Conservation (phyloP, 352 stramenopile genomes). For the Thraustotheca clavata region DNA sequence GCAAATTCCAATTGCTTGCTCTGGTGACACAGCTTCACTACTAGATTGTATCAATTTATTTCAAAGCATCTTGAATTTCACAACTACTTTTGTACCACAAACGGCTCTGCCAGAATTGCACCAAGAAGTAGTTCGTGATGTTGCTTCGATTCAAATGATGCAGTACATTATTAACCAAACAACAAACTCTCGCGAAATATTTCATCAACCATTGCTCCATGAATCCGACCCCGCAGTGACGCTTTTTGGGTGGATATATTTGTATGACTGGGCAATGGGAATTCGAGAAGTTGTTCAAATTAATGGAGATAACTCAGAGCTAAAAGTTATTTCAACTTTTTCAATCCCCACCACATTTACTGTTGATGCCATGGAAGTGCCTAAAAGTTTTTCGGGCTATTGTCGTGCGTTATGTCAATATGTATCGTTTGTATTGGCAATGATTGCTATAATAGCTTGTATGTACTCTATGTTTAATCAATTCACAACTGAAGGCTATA, state of each 20-base stretch:
- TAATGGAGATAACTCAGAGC: background rate
- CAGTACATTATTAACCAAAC: background rate
- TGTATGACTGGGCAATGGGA: constrained; percentile 8
- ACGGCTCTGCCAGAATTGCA: too few relatives aligned
- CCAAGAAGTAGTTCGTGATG: too few relatives aligned
- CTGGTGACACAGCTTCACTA: too few relatives aligned
- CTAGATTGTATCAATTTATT: too few relatives aligned
- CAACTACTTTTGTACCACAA: too few relatives aligned
- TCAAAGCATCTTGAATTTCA: too few relatives aligned
- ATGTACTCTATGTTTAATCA: background rate
- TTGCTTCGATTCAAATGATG: background rate
- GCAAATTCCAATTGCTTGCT: too few relatives aligned
- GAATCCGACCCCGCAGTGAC: background rate
- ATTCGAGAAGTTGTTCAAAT: constrained; percentile 2
- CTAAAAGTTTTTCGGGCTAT: background rate
- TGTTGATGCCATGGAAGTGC: background rate
- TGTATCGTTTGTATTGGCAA: background rate
- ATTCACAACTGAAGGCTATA: background rate
- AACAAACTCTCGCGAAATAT: background rate
- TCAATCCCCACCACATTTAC: background rate
- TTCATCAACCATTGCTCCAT: background rate
- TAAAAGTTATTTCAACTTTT: background rate
- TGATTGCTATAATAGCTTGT: background rate
- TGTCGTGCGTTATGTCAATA: background rate
- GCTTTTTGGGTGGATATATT: background rate